Base-by-base conservation (phyloP, 441 rosid species). In the Isatis lusitanica region DNA sequence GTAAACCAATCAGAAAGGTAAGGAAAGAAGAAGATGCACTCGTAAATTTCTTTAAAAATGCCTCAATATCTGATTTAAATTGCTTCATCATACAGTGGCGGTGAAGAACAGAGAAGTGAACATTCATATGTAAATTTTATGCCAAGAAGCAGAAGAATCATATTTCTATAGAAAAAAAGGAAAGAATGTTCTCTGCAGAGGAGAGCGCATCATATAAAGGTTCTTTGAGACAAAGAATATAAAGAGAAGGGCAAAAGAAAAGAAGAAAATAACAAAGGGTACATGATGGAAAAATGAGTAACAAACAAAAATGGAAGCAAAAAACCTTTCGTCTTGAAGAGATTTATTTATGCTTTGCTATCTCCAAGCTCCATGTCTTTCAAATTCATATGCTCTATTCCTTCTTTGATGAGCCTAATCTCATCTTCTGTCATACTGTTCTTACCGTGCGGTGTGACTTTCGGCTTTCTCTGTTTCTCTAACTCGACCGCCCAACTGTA, bases 401-500 rank as follows among this genome's bases (percentile, higher is more conserved):
- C 91, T 71, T 86, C 94, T 83, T 91, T 93, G 68, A 93, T 76
- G 55, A 90, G 92, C 67, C 83, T 86, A 55, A 91, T 91, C 80
- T 93, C 94, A 63, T 89, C 98, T 81, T 93, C 97, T 1, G 97
- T 89, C 62, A 89, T 80, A 74, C 93, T 85, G 81, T 83, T 78
- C 75, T 86, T 89, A 28, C 73, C 66, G 16, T 78, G 78, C 10
- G 84, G 67, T 9, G 78, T 43, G 17, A 67, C 72, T 83, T 85
- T 89, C 63, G 79, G 53, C 73, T 76, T 76, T 0, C 84, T 68
- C 48, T 71, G 79, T 83, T 91, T 91, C 52, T 83, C 93, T 4
- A 71, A 77, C 82, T 93, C 97, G 26, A 88, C 84, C 0, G 97
- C 98, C 95, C 97, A 93, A 66, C 97, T 90, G 66, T 90, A 93